Conservation (phyloP, 192 early-diverging fungal genomes). For the Mortierella claussenii region DNA sequence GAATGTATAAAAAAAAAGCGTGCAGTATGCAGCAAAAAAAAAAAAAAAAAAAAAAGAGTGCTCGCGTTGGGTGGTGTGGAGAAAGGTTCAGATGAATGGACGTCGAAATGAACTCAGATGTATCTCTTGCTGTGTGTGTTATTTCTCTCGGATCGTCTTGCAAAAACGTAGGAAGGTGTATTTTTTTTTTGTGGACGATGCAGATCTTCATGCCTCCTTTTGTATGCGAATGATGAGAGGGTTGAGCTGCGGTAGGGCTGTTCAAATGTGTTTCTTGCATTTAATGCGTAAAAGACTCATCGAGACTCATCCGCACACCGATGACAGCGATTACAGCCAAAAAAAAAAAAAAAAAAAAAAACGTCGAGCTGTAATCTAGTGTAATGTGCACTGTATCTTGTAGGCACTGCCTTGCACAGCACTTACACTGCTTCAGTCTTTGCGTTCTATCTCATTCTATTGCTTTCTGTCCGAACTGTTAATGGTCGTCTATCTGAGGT, state of each 20-base stretch:
- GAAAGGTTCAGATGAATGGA: neutral
- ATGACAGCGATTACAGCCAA: no score
- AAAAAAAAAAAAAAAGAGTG: slow-evolving; percentile 1
- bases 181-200: neutral
- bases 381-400: no score
- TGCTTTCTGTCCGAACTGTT: no score
- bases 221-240: neutral
- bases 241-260: slow-evolving; percentile 25
- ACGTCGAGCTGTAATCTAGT: no score
- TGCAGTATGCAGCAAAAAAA: neutral
- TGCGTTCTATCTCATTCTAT: no score
- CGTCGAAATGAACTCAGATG: neutral
- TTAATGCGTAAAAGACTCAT: slow-evolving; percentile 21
- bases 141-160: no score
- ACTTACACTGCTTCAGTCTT: no score
- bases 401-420: no score
- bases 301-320: slow-evolving; percentile 29
- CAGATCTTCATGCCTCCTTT: neutral
- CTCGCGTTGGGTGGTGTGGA: neutral
- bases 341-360: no score
- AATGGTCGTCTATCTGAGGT: no score
- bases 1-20: neutral
- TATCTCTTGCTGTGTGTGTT: neutral
- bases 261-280: neutral
- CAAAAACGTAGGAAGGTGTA: no score